Evolutionary conservation across 2,329 filamentous ascomycete species (phyloP), one percentile per base, ranked within the genome.

Genomic region (Botryotinia calthae): DNA sequence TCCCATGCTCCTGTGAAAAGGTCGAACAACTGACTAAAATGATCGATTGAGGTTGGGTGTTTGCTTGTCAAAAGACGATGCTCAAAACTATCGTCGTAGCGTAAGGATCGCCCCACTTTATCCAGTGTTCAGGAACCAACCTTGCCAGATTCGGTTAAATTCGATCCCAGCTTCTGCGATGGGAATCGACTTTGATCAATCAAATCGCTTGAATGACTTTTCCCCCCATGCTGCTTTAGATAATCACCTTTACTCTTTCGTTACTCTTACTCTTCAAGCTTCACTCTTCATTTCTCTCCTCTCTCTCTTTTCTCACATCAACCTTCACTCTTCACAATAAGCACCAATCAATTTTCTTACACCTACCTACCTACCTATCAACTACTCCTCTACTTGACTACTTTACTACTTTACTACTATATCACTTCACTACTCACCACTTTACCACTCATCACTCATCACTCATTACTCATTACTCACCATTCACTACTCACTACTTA

Each of bases 21-120:
- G 14, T n/a, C 2, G 5, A n/a, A n/a, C n/a, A n/a, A n/a, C n/a
- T n/a, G n/a, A n/a, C 22, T 61, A 34, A 25, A 16, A 16, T 25
- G 58, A 61, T 61, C 58, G 58, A 61, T 61, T 8, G 34, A 61
- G 58, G 58, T 40, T 61, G 22, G 22, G 34, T 40, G 58, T 61
- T 61, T 40, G 25, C 58, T 62, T 37, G 61, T 42, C n/a, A 63
- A 64, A 31, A 64, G 40, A 64, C 61, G 61, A 64, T 64, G 40
- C 40, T 64, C 61, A 31, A 44, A 31, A 44, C 40, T 44, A 22
- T 64, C 8, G 9, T 64, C 7, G 61, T 64, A 46, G n/a, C 31
- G 40, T 31, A 6, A 64, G 16, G n/a, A 64, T 64, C 61, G 61
- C 61, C 61, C 61, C 61, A 46, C 61, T 64, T 64, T 64, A 46